A percentile compares a stretch with the other conserved stretches of the same genome.
phyloP scores from a whole-genome alignment of 2,329 filamentous ascomycete species.

The Paecilomyces dactylethromorphus region DNA sequence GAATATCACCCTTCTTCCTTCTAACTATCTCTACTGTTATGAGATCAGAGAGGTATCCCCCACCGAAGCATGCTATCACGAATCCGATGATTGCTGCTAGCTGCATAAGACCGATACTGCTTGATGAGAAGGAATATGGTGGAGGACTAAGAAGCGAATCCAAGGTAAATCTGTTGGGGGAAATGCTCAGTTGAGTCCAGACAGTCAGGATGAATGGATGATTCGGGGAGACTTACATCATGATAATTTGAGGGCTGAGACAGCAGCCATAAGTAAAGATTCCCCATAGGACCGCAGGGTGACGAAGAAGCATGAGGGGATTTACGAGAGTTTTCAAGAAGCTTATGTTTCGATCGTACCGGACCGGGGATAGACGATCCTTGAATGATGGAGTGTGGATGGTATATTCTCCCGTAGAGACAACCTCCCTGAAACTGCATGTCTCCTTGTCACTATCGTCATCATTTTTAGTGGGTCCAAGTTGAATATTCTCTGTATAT shows the following conservation, averaged over 20 bases:
- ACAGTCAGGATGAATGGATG: background rate
- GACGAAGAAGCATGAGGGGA: background rate
- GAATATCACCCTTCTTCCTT: background rate
- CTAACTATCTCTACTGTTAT: background rate
- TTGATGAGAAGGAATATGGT: background rate
- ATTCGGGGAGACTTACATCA: background rate
- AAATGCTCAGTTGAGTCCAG: background rate
- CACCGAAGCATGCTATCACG: slow-evolving; percentile 1
- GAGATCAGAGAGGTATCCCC: background rate
- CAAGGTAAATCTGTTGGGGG: too few species aligned
- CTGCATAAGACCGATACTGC: slow-evolving; percentile 1
- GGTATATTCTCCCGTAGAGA: background rate
- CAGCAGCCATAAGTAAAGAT: background rate
- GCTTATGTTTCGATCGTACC: background rate
- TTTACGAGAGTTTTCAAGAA: background rate
- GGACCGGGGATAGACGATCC: background rate
- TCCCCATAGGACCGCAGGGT: background rate
- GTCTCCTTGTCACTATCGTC: too few species aligned
- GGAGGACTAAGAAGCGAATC: background rate
- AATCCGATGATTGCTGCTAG: slow-evolving; percentile 1
- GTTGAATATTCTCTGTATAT: background rate
- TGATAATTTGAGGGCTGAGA: slow-evolving; percentile 1
- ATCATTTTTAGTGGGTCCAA: too few species aligned
- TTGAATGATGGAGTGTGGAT: background rate
- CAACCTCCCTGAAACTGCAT: background rate